Conservation (phyloP, 495 filamentous ascomycete genomes). For the Penicillium taxi region DNA sequence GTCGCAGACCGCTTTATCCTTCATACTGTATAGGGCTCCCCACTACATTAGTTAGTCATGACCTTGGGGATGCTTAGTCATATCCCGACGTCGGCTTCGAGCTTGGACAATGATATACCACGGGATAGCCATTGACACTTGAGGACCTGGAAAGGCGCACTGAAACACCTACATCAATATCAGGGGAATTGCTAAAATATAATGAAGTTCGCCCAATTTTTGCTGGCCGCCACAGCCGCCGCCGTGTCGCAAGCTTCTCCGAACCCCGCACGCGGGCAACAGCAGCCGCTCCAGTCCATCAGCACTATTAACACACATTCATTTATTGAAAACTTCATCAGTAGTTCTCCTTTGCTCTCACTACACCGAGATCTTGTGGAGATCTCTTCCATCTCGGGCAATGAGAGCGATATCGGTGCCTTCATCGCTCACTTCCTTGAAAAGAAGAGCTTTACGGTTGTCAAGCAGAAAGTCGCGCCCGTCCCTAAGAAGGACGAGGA, state of each 20-base stretch:
- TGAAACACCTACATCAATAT: too few species aligned
- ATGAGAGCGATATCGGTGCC: slow-evolving; percentile 59
- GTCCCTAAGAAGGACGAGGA: slow-evolving; percentile 11
- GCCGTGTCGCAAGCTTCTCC: slow-evolving; percentile 23
- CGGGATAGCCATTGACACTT: too few species aligned
- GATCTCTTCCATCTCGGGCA: slow-evolving; percentile 64
- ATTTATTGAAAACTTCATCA: slow-evolving; percentile 23
- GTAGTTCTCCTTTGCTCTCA: slow-evolving; percentile 51
- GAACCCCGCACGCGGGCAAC: slow-evolving; percentile 24
- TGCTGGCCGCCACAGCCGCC: slow-evolving; percentile 19
- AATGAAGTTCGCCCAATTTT: slow-evolving; percentile 19
- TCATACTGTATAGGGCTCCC: too few species aligned
- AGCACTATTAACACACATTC: background rate
- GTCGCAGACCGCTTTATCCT: too few species aligned
- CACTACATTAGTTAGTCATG: too few species aligned
- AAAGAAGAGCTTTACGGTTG: slow-evolving; percentile 56
- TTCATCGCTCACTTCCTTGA: slow-evolving; percentile 64
- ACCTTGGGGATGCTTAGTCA: too few species aligned
- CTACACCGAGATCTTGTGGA: slow-evolving; percentile 72
- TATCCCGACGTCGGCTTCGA: too few species aligned
- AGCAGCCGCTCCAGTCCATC: slow-evolving; percentile 7
- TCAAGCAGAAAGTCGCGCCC: slow-evolving; percentile 46
- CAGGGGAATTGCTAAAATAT: too few species aligned
- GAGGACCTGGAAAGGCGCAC: too few species aligned
- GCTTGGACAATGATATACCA: too few species aligned